Conservation (phyloP, 1,284 basidiomycete species). For the Schizophyllum commune region DNA sequence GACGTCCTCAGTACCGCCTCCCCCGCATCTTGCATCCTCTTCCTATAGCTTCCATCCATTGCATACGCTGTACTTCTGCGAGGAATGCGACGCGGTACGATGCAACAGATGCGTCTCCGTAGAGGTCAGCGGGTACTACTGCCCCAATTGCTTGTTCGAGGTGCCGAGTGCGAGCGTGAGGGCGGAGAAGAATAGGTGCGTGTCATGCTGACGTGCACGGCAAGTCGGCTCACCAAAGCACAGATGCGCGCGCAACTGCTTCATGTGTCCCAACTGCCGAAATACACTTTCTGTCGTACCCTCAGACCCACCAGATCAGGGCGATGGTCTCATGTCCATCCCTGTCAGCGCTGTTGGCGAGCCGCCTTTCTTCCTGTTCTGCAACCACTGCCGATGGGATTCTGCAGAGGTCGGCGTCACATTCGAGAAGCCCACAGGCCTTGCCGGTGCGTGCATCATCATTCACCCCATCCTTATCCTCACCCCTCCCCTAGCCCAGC, state of each 20-base stretch:
- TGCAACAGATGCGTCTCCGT: slow-evolving; percentile 89
- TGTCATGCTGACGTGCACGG: slow-evolving; percentile 1
- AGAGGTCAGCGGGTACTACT: slow-evolving; percentile 96
- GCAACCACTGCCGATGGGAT: slow-evolving; percentile 93
- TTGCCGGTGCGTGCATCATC: slow-evolving; percentile 58
- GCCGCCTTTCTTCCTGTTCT: slow-evolving; percentile 87
- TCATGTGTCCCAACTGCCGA: slow-evolving; percentile 88
- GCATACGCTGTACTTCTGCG: slow-evolving; percentile 90
- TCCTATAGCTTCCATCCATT: slow-evolving; percentile 76
- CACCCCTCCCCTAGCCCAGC: slow-evolving; percentile 53
- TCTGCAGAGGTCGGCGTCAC: slow-evolving; percentile 84
- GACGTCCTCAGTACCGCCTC: slow-evolving; percentile 55
- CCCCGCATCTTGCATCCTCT: slow-evolving; percentile 67
- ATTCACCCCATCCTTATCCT: background rate
- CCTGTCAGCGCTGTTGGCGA: slow-evolving; percentile 59
- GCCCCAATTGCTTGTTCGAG: slow-evolving; percentile 98
- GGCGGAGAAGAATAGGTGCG: slow-evolving; percentile 88
- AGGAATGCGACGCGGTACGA: slow-evolving; percentile 93
- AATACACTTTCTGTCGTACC: slow-evolving; percentile 85
- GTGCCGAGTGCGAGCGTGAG: slow-evolving; percentile 95
- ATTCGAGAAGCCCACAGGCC: slow-evolving; percentile 94
- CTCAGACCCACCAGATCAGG: slow-evolving; percentile 70
- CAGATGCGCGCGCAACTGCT: slow-evolving; percentile 97
- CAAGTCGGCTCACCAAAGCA: background rate
- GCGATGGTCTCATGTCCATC: slow-evolving; percentile 42